Evolutionary conservation across 2,329 filamentous ascomycete genomes (phyloP).

Genomic region (Thermomyces lanuginosus): DNA sequence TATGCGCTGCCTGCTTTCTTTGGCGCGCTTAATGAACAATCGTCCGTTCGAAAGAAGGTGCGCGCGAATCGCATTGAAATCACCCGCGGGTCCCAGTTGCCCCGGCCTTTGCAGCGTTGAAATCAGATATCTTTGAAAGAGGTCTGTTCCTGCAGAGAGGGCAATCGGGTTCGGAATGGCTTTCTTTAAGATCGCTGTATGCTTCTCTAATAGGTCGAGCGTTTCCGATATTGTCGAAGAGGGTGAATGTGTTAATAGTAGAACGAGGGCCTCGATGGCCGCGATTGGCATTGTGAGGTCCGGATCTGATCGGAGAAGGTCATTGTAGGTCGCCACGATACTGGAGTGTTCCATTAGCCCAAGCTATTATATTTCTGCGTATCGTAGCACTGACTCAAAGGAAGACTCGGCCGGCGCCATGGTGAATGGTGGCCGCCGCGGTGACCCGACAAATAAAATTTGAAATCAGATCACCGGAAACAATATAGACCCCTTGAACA

Average conservation of each 20-base stretch:
- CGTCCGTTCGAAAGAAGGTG: slow-evolving; percentile 75
- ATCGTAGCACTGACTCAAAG: slow-evolving; percentile 20
- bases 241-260: slow-evolving; percentile 61
- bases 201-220: slow-evolving; percentile 62
- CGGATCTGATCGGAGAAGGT: slow-evolving; percentile 50
- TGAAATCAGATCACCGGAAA: too few relatives aligned
- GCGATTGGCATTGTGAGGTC: slow-evolving; percentile 92
- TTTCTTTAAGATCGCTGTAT: slow-evolving; percentile 61
- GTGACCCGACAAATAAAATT: too few relatives aligned
- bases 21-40: slow-evolving; percentile 73
- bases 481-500: too few relatives aligned
- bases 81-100: slow-evolving; percentile 36
- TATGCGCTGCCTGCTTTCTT: slow-evolving; percentile 69
- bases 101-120: slow-evolving; percentile 46
- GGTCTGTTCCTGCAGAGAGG: slow-evolving; percentile 80
- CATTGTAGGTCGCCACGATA: slow-evolving; percentile 50
- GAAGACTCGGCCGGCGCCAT: slow-evolving; percentile 19
- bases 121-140: slow-evolving; percentile 89
- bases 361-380: background rate
- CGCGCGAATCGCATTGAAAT: slow-evolving; percentile 67
- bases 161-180: slow-evolving; percentile 78
- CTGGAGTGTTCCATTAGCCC: slow-evolving; percentile 16
- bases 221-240: slow-evolving; percentile 88
- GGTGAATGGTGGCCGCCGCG: too few relatives aligned
- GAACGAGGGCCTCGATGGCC: slow-evolving; percentile 79